Evolutionary conservation across 2,329 filamentous ascomycete genomes (phyloP), one percentile per base, ranked within the genome.

Genomic region (Cladosporium velox): DNA sequence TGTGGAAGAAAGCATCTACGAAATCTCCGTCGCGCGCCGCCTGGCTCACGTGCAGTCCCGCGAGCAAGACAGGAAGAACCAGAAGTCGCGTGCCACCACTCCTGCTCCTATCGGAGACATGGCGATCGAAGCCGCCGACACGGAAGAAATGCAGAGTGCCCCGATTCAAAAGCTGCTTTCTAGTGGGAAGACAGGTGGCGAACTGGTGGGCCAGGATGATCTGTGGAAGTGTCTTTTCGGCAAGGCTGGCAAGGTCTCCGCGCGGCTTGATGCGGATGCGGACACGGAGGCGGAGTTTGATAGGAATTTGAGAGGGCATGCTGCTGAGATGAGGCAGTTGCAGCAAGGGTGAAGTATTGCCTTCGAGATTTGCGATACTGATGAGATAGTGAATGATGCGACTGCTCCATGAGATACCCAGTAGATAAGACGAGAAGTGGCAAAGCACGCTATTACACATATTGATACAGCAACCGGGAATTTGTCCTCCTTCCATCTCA

Each of bases 161-260:
- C 84, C 87, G 0, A 78, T 96, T 41, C 85, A 86, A 0, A 89
- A 86, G 70, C 77, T 97, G 65, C 87, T 97, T 79, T 86, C 85
- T 47, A 89, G 89, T 70, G 87, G 88, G 30, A 86, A 86, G 65
- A 84, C 86, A 1, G 89, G 89, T 0, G 94, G 94, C 0, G 95
- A 98, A 78, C 82, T 91, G 65, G 91, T 98, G 3, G 84, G 87
- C 54, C 86, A 90, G 69, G 85, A 88, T 14, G 94, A 97, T 76
- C 75, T 98, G 52, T 97, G 93, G 94, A 87, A 88, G 69, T 98
- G 94, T 77, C 80, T 97, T 1, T 97, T 97, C 82, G 91, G 91
- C 0, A 83, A 74, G 57, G 71, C 61, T 34, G 35, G 49, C 21
- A 64, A 35, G n/a, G 24, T 26, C n/a, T 57, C 41, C 35, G 54